Evolutionary conservation across 805 yeast species (phyloP).

Genomic region (Starmera quercuum): DNA sequence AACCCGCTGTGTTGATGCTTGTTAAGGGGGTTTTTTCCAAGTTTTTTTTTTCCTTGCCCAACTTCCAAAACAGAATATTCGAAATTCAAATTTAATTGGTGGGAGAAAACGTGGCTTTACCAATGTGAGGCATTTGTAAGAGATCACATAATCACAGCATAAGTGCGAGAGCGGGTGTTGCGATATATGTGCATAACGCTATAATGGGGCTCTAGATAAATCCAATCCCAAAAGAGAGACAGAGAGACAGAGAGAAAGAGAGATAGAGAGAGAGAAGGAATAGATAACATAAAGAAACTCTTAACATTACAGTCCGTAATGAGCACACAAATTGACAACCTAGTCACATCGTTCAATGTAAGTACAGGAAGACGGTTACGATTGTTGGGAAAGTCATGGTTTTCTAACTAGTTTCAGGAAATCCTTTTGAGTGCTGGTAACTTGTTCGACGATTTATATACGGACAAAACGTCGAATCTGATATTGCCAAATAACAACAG

Average conservation of each 20-base stretch:
- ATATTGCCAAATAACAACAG: conserved; percentile 14
- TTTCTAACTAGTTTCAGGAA: conserved; percentile 11
- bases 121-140: too few relatives aligned
- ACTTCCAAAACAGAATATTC: too few relatives aligned
- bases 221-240: too few relatives aligned
- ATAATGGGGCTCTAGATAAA: too few relatives aligned
- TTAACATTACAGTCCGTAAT: conserved; percentile 1
- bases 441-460: conserved; percentile 14
- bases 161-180: too few relatives aligned
- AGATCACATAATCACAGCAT: too few relatives aligned
- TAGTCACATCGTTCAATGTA: conserved; percentile 9
- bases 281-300: too few relatives aligned
- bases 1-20: neutral
- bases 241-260: too few relatives aligned
- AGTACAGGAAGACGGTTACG: too few relatives aligned
- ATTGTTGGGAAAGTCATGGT: neutral
- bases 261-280: too few relatives aligned
- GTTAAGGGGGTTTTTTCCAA: conserved; percentile 2
- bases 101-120: neutral
- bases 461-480: conserved; percentile 15
- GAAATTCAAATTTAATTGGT: conserved; percentile 1
- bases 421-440: conserved; percentile 15
- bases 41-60: neutral
- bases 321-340: conserved; percentile 12
- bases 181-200: too few relatives aligned